Evolutionary conservation across 139 green algal species (phyloP).

Genomic region (Chlamydomonas sp.): DNA sequence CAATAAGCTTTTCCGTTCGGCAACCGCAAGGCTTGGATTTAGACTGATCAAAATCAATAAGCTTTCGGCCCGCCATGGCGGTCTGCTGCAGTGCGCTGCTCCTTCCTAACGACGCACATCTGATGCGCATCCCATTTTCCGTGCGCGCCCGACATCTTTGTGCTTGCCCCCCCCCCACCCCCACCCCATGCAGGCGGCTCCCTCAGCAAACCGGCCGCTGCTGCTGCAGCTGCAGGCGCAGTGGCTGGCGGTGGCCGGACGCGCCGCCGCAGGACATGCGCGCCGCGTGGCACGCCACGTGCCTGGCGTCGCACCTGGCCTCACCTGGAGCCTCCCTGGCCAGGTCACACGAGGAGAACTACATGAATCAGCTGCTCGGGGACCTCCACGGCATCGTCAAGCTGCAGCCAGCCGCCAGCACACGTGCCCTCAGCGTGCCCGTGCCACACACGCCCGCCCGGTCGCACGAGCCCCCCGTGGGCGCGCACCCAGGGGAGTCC

Average conservation of each 20-base stretch:
- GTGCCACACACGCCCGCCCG: background rate
- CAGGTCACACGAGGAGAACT: background rate
- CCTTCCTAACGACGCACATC: too few species aligned
- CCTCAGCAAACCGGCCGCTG: background rate
- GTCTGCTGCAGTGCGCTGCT: too few species aligned
- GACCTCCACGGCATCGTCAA: background rate
- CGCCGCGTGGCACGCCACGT: background rate
- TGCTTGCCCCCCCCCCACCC: too few species aligned
- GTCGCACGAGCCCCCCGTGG: background rate
- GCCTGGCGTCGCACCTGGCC: background rate
- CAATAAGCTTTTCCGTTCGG: too few species aligned
- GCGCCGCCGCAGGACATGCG: background rate
- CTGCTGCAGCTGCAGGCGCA: slow-evolving; percentile 30
- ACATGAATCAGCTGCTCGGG: background rate
- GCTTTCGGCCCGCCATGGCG: too few species aligned
- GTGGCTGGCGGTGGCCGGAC: slow-evolving; percentile 22
- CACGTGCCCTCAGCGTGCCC: background rate
- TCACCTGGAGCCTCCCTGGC: slow-evolving; percentile 2
- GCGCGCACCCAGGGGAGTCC: too few species aligned
- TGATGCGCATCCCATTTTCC: too few species aligned
- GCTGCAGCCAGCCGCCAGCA: background rate
- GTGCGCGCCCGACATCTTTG: too few species aligned
- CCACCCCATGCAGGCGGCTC: too few species aligned
- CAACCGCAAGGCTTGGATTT: too few species aligned
- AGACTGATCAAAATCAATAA: too few species aligned